Base-by-base conservation (phyloP, 192 early-diverging fungal species). In the Obelidium mucronatum region DNA sequence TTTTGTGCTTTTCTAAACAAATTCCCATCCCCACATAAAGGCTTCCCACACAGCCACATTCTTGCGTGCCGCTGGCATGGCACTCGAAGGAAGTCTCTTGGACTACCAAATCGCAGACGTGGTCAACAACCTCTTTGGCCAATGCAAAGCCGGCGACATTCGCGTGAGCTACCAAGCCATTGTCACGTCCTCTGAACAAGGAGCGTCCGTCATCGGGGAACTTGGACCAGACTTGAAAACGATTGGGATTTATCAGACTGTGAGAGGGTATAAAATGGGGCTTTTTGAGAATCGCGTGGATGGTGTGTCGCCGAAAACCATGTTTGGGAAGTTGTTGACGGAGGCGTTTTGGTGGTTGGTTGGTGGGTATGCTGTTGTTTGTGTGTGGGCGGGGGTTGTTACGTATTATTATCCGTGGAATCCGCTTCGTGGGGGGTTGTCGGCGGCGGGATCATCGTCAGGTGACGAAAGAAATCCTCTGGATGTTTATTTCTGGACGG, bases 101-200 rank as follows among this genome's bases (percentile, higher is more conserved):
- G 78, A 79, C 65, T 74, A 63, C 44, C 78, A 79, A 60, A 74
- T 79, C 34, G 78, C 63, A 2, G 78, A 79, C 42, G 55, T 37
- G 24, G 72, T 74, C 19, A 74, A 74, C 40, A 40, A 24, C 0
- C 55, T 79, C 33, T 79, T 79, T 51, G 60, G 61, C 3, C 24
- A 26, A 37, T 79, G 78, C 55, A 8, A 17, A 0, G 63, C 78
- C 22, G 78, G 78, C 6, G 78, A 79, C 44, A 60, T 79, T 53
- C 60, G 78, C 11, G 65, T 79, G 13, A 31, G 19, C 6, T 79
- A 62, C 55, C 71, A 79, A 2, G 72, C 56, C 2, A 73, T 74
- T 52, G 51, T 66, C 3, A 33, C 44, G 1, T 26, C 30, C 22
- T 53, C 35, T 5, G 55, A 5, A 59, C 31, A 59, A 5, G 77